Conservation (phyloP, 176 grass and related monocot genomes). For the Musa troglodytarum region DNA sequence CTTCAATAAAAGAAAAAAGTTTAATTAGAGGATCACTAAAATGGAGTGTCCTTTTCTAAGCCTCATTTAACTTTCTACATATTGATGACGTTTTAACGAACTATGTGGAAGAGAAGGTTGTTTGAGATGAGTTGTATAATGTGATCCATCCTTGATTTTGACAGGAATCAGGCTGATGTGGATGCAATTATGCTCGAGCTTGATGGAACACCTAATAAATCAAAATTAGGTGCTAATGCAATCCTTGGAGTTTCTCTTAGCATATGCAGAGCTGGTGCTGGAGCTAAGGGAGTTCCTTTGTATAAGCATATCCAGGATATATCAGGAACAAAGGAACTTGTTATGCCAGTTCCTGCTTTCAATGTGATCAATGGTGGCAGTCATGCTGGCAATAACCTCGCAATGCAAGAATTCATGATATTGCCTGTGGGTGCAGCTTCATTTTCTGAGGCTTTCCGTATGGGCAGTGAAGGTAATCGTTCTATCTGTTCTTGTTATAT, state of each 20-base stretch:
- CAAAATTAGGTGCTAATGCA: constrained; percentile 83
- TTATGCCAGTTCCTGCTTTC: constrained; percentile 98
- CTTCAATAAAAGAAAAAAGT: too few relatives aligned
- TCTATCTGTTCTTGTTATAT: neutral
- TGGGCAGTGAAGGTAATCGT: constrained; percentile 83
- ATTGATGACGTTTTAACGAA: neutral
- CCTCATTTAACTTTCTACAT: neutral
- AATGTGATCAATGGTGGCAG: constrained; percentile 98
- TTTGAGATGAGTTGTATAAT: too few relatives aligned
- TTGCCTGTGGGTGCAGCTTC: constrained; percentile 75
- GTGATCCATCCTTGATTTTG: constrained; percentile 14
- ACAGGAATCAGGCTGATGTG: constrained; percentile 78
- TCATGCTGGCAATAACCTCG: constrained; percentile 92
- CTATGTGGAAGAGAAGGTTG: neutral
- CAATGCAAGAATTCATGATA: constrained; percentile 99
- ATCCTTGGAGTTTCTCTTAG: constrained; percentile 99
- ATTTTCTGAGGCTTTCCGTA: constrained; percentile 74
- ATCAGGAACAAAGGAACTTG: constrained; percentile 71
- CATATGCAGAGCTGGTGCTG: constrained; percentile 71
- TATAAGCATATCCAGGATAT: constrained; percentile 94
- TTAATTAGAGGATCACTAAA: too few relatives aligned
- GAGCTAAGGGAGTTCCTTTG: constrained; percentile 78
- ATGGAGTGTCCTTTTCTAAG: too few relatives aligned
- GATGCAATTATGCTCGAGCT: constrained; percentile 93
- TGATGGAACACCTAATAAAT: constrained; percentile 89